Conservation (phyloP, 1,284 basidiomycete species). For the Cystobasidium sp. region DNA sequence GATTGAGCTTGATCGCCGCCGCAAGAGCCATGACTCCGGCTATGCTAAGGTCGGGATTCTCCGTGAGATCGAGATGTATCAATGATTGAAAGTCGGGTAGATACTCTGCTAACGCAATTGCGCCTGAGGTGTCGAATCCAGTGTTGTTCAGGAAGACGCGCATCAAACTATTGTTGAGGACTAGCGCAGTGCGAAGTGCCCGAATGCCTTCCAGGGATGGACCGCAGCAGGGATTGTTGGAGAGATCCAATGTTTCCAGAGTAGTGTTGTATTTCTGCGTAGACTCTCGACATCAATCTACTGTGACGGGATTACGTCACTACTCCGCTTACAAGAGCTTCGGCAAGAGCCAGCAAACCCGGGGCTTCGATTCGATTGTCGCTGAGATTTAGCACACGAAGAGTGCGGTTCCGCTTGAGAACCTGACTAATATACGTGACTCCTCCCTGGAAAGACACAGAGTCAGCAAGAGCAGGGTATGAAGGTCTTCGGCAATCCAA, state of each 20-base stretch:
- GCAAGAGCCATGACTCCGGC: slow-evolving; percentile 91
- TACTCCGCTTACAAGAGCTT: slow-evolving; percentile 73
- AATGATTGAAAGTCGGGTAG: slow-evolving; percentile 85
- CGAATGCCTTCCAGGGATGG: slow-evolving; percentile 84
- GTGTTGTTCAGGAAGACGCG: slow-evolving; percentile 89
- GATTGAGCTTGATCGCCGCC: slow-evolving; percentile 79
- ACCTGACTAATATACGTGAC: slow-evolving; percentile 92
- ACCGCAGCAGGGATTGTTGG: slow-evolving; percentile 89
- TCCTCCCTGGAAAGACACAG: slow-evolving; percentile 63
- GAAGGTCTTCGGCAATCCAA: slow-evolving; percentile 43
- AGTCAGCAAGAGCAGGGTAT: background rate
- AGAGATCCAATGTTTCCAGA: slow-evolving; percentile 90
- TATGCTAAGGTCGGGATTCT: slow-evolving; percentile 67
- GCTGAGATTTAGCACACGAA: slow-evolving; percentile 89
- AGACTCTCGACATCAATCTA: background rate
- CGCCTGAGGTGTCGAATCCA: slow-evolving; percentile 77
- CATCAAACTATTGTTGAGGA: slow-evolving; percentile 87
- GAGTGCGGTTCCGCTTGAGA: slow-evolving; percentile 89
- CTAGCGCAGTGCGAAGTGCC: slow-evolving; percentile 87
- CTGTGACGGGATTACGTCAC: background rate
- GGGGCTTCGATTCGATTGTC: slow-evolving; percentile 89
- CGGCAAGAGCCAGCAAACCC: slow-evolving; percentile 80
- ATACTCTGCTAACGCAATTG: slow-evolving; percentile 94
- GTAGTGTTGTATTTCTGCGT: slow-evolving; percentile 88
- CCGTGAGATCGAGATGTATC: slow-evolving; percentile 70